Evolutionary conservation across 75 land plant species (phyloP).

Genomic region (Larix kaempferi): DNA sequence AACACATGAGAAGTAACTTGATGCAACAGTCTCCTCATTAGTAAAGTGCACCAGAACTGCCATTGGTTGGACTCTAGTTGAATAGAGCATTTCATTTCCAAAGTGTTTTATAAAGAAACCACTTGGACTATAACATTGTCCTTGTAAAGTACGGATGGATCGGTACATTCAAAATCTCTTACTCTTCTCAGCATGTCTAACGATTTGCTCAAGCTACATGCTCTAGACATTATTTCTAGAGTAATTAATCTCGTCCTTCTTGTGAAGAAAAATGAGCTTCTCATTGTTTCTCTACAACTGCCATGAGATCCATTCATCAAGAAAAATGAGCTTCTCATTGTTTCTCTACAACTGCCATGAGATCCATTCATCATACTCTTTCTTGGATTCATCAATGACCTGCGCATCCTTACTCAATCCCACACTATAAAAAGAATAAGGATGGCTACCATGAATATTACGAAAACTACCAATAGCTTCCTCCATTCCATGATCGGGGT

Average conservation of each 20-base stretch:
- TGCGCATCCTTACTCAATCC: background rate
- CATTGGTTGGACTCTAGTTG: too few relatives aligned
- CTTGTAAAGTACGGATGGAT: too few relatives aligned
- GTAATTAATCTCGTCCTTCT: background rate
- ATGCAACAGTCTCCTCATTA: too few relatives aligned
- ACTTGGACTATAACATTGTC: too few relatives aligned
- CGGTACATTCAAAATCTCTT: too few relatives aligned
- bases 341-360: conserved; percentile 5
- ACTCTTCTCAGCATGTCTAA: background rate
- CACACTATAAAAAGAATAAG: background rate
- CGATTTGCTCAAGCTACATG: background rate
- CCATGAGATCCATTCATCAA: conserved; percentile 8
- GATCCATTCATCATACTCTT: conserved; percentile 7
- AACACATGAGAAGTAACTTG: too few relatives aligned
- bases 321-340: background rate
- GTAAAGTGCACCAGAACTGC: too few relatives aligned
- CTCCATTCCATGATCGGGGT: too few relatives aligned
- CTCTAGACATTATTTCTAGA: background rate
- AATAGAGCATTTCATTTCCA: too few relatives aligned
- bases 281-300: background rate
- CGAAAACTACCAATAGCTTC: conserved; percentile 9
- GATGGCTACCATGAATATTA: background rate
- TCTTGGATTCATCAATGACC: background rate
- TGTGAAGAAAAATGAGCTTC: background rate
- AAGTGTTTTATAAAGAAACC: too few relatives aligned